Evolutionary conservation across 495 filamentous ascomycete genomes (phyloP).

Genomic region (Cercophora newfieldiana): DNA sequence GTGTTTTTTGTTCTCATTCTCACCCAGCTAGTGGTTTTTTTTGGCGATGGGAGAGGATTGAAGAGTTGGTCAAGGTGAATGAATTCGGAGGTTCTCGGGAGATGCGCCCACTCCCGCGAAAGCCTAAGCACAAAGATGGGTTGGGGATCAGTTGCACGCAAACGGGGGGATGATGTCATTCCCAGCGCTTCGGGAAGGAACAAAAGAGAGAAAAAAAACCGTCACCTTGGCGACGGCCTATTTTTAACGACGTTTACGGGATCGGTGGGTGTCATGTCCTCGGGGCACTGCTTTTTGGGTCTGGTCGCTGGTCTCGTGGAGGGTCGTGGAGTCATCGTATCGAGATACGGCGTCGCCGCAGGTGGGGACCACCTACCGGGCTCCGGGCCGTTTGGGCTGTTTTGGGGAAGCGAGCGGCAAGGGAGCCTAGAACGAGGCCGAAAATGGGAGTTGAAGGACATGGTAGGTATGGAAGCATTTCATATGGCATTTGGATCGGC

Average conservation of each 20-base stretch:
- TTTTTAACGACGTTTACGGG: background rate
- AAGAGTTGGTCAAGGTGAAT: background rate
- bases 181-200: background rate
- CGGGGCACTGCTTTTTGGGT: background rate
- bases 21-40: background rate
- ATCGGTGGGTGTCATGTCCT: background rate
- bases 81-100: background rate
- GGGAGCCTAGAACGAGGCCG: background rate
- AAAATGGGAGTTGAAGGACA: background rate
- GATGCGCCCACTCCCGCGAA: background rate
- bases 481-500: background rate
- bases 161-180: background rate
- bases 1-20: background rate
- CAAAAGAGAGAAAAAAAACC: background rate
- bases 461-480: background rate
- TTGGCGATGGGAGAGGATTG: background rate
- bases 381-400: background rate
- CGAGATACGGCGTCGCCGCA: background rate
- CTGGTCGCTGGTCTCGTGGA: background rate
- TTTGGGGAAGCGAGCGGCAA: background rate
- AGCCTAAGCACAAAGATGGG: background rate
- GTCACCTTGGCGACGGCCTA: background rate
- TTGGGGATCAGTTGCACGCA: background rate
- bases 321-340: background rate
- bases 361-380: no score